Conservation (phyloP, 1,139 yeast genomes). For the Debaryomycetaceae sp. region DNA sequence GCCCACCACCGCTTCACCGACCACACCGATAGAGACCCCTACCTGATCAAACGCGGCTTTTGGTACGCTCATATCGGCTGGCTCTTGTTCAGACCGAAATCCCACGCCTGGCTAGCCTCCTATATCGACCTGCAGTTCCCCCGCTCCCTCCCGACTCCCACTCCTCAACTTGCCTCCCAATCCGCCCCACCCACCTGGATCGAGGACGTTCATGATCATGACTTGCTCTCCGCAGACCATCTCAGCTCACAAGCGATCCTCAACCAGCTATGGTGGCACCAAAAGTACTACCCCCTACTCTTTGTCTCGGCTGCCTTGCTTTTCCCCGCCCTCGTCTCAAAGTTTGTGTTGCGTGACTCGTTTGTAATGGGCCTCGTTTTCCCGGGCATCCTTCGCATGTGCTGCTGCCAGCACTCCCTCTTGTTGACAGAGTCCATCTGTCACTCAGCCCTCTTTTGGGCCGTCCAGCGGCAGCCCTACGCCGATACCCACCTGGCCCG, state of each 20-base stretch:
- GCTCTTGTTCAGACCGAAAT: conserved; percentile 43
- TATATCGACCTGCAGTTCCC: conserved; percentile 36
- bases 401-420: conserved; percentile 47
- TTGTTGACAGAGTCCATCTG: conserved; percentile 51
- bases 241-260: conserved; percentile 10
- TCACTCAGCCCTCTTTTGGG: conserved; percentile 37
- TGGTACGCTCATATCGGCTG: conserved; percentile 57
- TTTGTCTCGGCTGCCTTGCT: conserved; percentile 36
- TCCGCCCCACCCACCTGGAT: background rate
- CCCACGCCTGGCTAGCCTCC: conserved; percentile 21
- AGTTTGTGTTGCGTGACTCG: conserved; percentile 29
- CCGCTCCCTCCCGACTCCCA: conserved; percentile 5
- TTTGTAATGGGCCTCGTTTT: conserved; percentile 46
- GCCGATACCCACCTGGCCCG: conserved; percentile 50
- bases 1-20: conserved; percentile 59
- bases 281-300: conserved; percentile 31
- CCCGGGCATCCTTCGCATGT: conserved; percentile 51
- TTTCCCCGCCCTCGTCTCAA: conserved; percentile 38
- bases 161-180: background rate
- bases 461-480: conserved; percentile 45
- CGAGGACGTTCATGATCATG: background rate
- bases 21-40: conserved; percentile 61
- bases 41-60: conserved; percentile 48
- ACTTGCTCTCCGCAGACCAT: conserved; percentile 2
- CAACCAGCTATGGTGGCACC: conserved; percentile 43